Percentiles rank a stretch among this genome's conserved stretches.
Evolutionary conservation across 2,329 filamentous ascomycete genomes (phyloP).

Genomic region (Rugonectria rugulosa): DNA sequence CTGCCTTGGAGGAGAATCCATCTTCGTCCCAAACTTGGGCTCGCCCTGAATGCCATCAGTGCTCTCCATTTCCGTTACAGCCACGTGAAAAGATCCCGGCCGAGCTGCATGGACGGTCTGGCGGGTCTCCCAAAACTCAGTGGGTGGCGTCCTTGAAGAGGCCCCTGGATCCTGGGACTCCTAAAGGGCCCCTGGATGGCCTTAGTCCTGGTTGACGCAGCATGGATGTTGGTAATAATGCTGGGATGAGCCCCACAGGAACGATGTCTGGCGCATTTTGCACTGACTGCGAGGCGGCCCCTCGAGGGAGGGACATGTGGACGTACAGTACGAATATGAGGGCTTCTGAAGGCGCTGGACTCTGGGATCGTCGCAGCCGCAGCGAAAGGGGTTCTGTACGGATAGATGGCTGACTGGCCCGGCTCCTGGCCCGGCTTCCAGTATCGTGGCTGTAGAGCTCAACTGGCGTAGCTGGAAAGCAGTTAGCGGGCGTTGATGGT

Average conservation of each 20-base stretch:
- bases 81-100: slow-evolving; percentile 38
- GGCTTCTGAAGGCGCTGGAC: background rate
- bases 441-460: background rate
- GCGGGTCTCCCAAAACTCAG: slow-evolving; percentile 14
- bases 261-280: slow-evolving; percentile 8
- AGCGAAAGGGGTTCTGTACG: background rate
- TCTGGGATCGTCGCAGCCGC: background rate
- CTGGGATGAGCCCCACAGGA: slow-evolving; percentile 16
- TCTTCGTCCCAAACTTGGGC: background rate
- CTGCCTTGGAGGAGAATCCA: background rate
- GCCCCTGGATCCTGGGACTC: slow-evolving; percentile 22
- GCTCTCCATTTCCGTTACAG: slow-evolving; percentile 25
- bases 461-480: slow-evolving; percentile 16
- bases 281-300: slow-evolving; percentile 12
- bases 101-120: slow-evolving; percentile 25
- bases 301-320: background rate
- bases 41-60: slow-evolving; percentile 20
- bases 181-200: slow-evolving; percentile 17
- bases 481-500: background rate
- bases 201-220: slow-evolving; percentile 1
- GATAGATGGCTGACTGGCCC: background rate
- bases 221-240: slow-evolving; percentile 8
- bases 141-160: slow-evolving; percentile 14
- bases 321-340: background rate
- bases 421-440: background rate